Conservation (phyloP, 371 early-diverging fungal genomes). For the Thermomucor indicae-seudaticae region DNA sequence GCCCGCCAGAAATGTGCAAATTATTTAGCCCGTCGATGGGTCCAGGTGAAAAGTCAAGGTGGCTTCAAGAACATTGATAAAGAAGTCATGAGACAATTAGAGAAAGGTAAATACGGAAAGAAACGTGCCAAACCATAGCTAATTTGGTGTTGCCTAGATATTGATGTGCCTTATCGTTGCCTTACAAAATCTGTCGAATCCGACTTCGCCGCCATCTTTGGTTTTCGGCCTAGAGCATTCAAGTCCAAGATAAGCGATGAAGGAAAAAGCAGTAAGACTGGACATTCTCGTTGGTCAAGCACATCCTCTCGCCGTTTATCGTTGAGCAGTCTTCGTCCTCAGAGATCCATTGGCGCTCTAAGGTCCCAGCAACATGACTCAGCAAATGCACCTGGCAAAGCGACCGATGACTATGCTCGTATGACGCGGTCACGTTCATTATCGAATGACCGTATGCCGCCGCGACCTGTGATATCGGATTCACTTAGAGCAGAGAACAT, state of each 20-base stretch:
- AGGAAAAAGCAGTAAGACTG: conserved; percentile 2
- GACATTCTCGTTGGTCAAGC: conserved; percentile 1
- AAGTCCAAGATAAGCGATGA: background rate
- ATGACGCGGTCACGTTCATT: conserved; percentile 11
- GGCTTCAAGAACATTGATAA: conserved; percentile 36
- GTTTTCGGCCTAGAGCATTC: conserved; percentile 14
- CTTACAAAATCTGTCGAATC: conserved; percentile 29
- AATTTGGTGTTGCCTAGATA: conserved; percentile 9
- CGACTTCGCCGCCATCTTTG: conserved; percentile 23
- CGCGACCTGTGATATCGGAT: conserved; percentile 5
- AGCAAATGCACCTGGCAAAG: background rate
- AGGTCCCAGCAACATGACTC: conserved; percentile 3
- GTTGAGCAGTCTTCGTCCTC: conserved; percentile 12
- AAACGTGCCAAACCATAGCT: background rate
- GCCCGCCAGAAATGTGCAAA: conserved; percentile 25
- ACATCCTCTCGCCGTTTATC: conserved; percentile 11
- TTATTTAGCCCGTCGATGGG: conserved; percentile 35
- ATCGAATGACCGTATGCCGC: conserved; percentile 6
- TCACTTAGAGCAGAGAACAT: conserved; percentile 5
- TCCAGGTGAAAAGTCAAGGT: conserved; percentile 25
- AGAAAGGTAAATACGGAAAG: conserved; percentile 19
- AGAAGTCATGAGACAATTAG: conserved; percentile 15
- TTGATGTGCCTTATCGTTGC: conserved; percentile 31
- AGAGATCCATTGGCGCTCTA: conserved; percentile 13
- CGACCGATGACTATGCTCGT: background rate